Base-by-base conservation (phyloP, 768 basidiomycete genomes). In the Vishniacozyma victoriae region DNA sequence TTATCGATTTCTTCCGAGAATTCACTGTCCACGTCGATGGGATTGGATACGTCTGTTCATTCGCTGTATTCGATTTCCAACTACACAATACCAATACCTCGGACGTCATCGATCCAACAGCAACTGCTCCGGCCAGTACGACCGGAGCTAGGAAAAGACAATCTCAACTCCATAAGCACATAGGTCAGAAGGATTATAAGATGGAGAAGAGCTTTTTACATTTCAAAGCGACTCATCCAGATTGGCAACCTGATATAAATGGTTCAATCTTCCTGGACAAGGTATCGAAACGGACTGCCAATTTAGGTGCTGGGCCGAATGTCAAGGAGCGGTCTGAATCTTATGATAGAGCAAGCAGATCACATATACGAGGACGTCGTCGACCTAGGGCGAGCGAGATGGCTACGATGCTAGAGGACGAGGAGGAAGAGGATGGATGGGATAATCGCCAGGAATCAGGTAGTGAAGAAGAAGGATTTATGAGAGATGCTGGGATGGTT, bases 1-100 rank as follows among this genome's bases (percentile, higher is more conserved):
- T 97, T 57, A 80, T 99, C 52, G 95, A 99, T 68, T 97, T 99
- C 69, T 97, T 99, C 80, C 82, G 93, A 25, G 93, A 97, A 71
- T 99, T 96, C 67, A 86, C 90, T 0, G 85, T 99, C 1, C 93
- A 97, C 70, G 85, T 99, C 18, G 92, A 96, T 51, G 89, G 92
- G 0, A 79, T 95, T 2, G 95, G 95, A 4, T 93, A 95, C 62
- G 87, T 99, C 16, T 97, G 95, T 67, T 91, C 87, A 47, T 99
- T 97, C 71, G 95, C 95, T 3, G 92, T 93, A 51, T 99, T 99
- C 69, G 92, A 97, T 70, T 97, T 99, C 70, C 84, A 90, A 74
- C 75, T 90, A 46, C 90, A 95, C 54, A 90, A 91, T 0, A 92
- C 92, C 69, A 78, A 89, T 69, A n/a, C 31, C 19, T 15, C n/a